These are phyloP conservation scores for Trifolium dubium DNA, from an alignment of 306 rosid genomes.

Conservation along the genomic window DNA sequence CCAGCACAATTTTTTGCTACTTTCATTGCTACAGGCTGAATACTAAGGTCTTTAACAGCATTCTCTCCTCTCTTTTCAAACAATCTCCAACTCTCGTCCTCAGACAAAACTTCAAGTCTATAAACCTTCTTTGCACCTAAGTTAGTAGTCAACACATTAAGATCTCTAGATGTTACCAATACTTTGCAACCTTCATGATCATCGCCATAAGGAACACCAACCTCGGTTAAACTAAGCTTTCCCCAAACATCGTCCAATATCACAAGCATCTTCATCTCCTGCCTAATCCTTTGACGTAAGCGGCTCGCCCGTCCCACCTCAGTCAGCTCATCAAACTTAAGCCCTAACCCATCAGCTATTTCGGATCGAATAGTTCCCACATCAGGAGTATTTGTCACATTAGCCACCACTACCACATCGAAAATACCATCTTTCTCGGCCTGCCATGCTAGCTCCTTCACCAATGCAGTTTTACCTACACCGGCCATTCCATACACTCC, in stretches of 20 bases:
- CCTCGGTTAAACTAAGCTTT: conserved; percentile 33
- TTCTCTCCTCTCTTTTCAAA: conserved; percentile 44
- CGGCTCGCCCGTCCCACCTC: conserved; percentile 33
- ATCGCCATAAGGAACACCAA: conserved; percentile 50
- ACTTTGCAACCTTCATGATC: conserved; percentile 47
- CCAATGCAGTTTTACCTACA: conserved; percentile 43
- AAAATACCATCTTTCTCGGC: conserved; percentile 33
- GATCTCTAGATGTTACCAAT: conserved; percentile 42
- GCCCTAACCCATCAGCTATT: conserved; percentile 45
- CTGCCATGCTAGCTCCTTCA: conserved; percentile 42
- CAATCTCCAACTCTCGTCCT: conserved; percentile 49
- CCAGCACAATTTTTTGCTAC: conserved; percentile 44
- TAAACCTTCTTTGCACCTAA: conserved; percentile 33
- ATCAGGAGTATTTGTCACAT: conserved; percentile 20
- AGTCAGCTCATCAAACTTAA: conserved; percentile 42
- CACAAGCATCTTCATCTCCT: conserved; percentile 48
- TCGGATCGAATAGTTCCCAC: conserved; percentile 33
- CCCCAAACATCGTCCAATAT: conserved; percentile 56
- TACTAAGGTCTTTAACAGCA: not conserved
- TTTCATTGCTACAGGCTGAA: conserved; percentile 35
- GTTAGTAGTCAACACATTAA: conserved; percentile 26
- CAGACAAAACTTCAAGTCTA: conserved; percentile 34
- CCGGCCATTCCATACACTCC: conserved; percentile 49
- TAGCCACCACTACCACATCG: conserved; percentile 39
- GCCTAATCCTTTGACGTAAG: conserved; percentile 43